Percentiles rank a stretch among this genome's conserved stretches.
Conservation (phyloP, 1,284 basidiomycete species). For the Crucibulum parvulum region DNA sequence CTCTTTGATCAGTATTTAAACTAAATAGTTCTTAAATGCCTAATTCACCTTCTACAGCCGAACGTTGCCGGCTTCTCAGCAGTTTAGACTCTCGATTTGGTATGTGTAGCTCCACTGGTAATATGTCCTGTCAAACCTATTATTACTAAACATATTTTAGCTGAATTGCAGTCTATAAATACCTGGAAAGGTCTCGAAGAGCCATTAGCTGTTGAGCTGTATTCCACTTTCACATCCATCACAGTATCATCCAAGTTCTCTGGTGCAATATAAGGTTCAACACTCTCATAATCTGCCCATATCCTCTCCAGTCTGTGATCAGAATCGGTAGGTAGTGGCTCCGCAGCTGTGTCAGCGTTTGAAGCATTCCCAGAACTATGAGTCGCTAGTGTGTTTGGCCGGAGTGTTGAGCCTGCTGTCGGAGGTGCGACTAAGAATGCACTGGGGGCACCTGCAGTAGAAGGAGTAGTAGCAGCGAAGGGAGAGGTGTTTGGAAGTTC, state of each 20-base stretch:
- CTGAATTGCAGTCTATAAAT: constrained; percentile 18
- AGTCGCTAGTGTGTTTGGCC: constrained; percentile 25
- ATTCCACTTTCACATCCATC: constrained; percentile 63
- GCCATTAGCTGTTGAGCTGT: constrained; percentile 37
- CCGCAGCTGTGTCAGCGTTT: constrained; percentile 32
- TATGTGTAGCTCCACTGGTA: constrained; percentile 79
- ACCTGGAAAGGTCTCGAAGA: constrained; percentile 71
- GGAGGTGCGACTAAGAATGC: constrained; percentile 26
- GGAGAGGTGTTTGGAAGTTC: constrained; percentile 61
- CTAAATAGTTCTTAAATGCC: not conserved
- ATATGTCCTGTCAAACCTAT: constrained; percentile 59
- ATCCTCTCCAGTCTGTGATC: constrained; percentile 80
- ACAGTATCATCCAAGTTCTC: constrained; percentile 53
- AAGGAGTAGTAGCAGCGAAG: constrained; percentile 41
- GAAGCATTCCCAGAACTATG: constrained; percentile 25
- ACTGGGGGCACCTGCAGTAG: constrained; percentile 21
- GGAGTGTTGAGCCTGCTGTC: constrained; percentile 25
- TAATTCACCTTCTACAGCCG: constrained; percentile 66
- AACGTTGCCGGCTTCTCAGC: constrained; percentile 50
- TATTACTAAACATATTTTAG: not conserved
- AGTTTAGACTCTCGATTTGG: constrained; percentile 73
- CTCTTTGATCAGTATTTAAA: not conserved
- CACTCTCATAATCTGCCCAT: constrained; percentile 83
- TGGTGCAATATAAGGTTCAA: constrained; percentile 72
- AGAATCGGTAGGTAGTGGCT: constrained; percentile 75